Evolutionary conservation across 257 asterid species (phyloP), one percentile per base, ranked within the genome.

Genomic region (Solanum piurae): DNA sequence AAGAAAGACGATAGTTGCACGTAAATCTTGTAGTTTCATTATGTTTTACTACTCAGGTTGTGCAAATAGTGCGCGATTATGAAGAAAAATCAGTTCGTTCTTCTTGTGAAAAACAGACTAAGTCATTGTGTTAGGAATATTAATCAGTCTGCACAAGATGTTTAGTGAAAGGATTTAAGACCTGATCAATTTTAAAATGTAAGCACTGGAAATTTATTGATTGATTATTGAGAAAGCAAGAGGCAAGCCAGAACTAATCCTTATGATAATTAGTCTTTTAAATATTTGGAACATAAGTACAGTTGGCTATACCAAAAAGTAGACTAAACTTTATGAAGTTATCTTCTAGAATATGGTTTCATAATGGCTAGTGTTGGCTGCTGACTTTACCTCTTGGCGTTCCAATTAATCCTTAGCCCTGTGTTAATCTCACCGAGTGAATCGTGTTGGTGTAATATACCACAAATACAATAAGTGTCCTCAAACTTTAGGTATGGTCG

Each of bases 1-100:
- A 38, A 93, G 27, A 55, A 16, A 62, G 21, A 91, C 62, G 36
- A 91, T 25, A 14, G 87, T 87, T 68, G 92, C 80, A 20, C 89
- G 52, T 36, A 75, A 34, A 84, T 73, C 83, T 58, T 44, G 86
- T 88, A 88, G 87, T 74, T 91, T 91, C 98, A 94, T 95, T 91
- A 90, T 88, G 89, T 68, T 88, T 77, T 76, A 71, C 34, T 25
- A 42, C 52, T 83, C 40, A 42, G 46, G 27, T 9, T 40, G 29
- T 5, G 40, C 85, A 37, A 33, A 62, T 29, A 68, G 33, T 71
- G 80, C 83, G 69, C 82, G 31, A 33, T 38, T 44, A 77, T 36
- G 25, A 83, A 46, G 77, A 34, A 33, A 25, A 34, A 46, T 29
- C 31, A 72, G 80, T 58, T 52, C 31, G 55, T 55, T 46, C 44